These are phyloP conservation scores for Tillandsia fasciculata DNA, from an alignment of 176 grass and related monocot species.

Conservation along the genomic window DNA sequence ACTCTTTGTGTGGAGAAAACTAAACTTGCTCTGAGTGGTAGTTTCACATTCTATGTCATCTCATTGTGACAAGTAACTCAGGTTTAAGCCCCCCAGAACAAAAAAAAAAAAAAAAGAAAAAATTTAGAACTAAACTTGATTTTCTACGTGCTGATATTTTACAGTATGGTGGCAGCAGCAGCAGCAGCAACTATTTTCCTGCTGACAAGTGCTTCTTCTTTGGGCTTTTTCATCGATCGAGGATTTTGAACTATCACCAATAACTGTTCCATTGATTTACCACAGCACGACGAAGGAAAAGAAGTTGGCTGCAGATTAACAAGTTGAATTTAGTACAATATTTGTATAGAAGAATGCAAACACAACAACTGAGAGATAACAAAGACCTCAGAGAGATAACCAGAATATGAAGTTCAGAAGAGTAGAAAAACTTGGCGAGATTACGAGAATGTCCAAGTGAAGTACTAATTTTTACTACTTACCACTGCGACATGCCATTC, in stretches of 20 bases:
- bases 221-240: not conserved
- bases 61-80: too few species aligned
- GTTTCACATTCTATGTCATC: too few species aligned
- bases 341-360: not conserved
- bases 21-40: too few species aligned
- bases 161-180: not conserved
- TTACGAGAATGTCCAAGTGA: not conserved
- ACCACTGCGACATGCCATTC: constrained; percentile 97
- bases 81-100: too few species aligned
- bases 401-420: not conserved
- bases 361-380: not conserved
- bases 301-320: constrained; percentile 18
- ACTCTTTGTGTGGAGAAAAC: too few species aligned
- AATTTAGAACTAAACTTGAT: not conserved
- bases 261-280: not conserved
- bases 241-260: constrained; percentile 20
- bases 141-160: not conserved
- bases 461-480: constrained; percentile 21
- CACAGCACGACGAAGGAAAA: not conserved
- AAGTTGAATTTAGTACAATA: constrained; percentile 1
- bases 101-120: too few species aligned
- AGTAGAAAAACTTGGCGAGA: not conserved
- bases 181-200: not conserved
- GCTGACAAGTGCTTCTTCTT: not conserved
- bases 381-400: not conserved